phyloP scores from a whole-genome alignment of 2,329 filamentous ascomycete genomes.

The Fusarium armeniacum region DNA sequence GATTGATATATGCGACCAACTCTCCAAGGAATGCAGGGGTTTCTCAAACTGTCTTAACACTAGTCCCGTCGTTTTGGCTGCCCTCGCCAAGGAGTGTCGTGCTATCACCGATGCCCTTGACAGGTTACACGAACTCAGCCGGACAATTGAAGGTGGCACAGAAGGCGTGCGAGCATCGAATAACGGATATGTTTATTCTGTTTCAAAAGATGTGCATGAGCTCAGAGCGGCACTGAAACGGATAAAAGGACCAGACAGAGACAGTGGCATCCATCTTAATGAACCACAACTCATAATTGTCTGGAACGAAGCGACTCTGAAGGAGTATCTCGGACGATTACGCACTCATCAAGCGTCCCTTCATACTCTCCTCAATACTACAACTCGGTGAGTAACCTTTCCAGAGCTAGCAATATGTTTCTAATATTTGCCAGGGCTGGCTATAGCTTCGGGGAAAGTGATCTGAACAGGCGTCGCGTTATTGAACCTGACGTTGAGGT shows the following conservation, averaged over 20 bases:
- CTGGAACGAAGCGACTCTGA: constrained; percentile 48
- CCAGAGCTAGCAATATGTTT: neutral
- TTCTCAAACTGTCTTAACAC: constrained; percentile 50
- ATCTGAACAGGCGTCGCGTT: constrained; percentile 46
- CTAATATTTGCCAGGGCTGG: constrained; percentile 37
- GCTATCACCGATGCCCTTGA: constrained; percentile 49
- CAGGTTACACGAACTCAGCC: constrained; percentile 47
- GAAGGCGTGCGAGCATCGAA: constrained; percentile 45
- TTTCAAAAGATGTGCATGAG: constrained; percentile 49
- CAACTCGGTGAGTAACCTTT: constrained; percentile 39
- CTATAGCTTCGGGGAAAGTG: constrained; percentile 44
- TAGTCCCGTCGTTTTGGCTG: constrained; percentile 46
- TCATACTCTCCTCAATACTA: constrained; percentile 48
- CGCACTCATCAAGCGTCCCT: constrained; percentile 50
- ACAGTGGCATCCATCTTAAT: constrained; percentile 48
- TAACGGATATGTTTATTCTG: constrained; percentile 47
- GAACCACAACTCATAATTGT: constrained; percentile 50
- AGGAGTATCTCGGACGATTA: constrained; percentile 41
- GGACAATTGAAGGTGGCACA: constrained; percentile 36
- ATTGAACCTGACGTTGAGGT: constrained; percentile 48
- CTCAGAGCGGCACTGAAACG: constrained; percentile 47
- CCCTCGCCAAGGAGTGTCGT: constrained; percentile 47
- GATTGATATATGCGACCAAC: constrained; percentile 47
- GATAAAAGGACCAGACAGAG: constrained; percentile 48
- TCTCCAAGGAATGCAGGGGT: constrained; percentile 46